Percentiles rank a stretch among this genome's conserved stretches.
phyloP scores from a whole-genome alignment of 2,329 filamentous ascomycete genomes.

The Plectosphaerella cucumerina region DNA sequence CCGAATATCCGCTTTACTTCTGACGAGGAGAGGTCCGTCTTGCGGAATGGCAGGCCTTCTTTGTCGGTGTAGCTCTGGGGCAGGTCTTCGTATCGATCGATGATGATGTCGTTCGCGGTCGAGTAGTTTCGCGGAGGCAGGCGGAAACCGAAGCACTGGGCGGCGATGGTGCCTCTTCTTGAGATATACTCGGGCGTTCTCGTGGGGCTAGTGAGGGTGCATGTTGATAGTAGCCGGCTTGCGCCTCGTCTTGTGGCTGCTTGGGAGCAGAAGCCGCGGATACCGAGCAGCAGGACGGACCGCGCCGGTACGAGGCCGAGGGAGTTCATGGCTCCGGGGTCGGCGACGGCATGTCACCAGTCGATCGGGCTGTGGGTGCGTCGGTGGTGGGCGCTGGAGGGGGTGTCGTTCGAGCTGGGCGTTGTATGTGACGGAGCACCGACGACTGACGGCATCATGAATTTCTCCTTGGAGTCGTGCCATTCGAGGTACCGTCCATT shows the following conservation, averaged over 20 bases:
- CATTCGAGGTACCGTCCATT: no score
- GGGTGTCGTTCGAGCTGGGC: background rate
- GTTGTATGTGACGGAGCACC: background rate
- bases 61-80: conserved; percentile 53
- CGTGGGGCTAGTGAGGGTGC: background rate
- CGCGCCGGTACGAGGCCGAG: conserved; percentile 10
- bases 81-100: conserved; percentile 54
- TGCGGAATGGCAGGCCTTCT: conserved; percentile 49
- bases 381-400: background rate
- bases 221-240: conserved; percentile 7
- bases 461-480: no score
- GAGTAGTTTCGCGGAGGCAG: background rate
- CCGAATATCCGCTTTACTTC: conserved; percentile 50
- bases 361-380: background rate
- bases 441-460: no score
- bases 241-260: background rate
- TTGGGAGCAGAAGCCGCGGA: conserved; percentile 4
- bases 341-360: background rate
- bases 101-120: conserved; percentile 19
- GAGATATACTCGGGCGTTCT: background rate
- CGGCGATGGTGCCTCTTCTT: background rate
- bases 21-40: conserved; percentile 39
- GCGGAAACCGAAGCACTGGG: background rate
- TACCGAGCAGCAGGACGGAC: conserved; percentile 8
- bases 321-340: conserved; percentile 11